Evolutionary conservation across 345 rosid species (phyloP).

Genomic region (Camelina sativa): DNA sequence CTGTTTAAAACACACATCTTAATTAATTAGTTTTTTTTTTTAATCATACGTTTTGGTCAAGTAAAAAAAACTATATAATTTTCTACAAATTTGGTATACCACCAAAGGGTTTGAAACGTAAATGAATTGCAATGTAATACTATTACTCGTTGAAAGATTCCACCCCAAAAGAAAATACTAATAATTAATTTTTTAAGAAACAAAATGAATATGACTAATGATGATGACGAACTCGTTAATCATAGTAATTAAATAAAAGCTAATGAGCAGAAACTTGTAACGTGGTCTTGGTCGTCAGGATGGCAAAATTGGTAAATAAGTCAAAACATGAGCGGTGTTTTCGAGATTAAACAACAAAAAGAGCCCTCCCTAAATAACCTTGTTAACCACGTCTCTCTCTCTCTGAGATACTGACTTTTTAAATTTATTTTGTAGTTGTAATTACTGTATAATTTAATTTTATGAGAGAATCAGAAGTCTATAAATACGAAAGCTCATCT

Average conservation of each 20-base stretch:
- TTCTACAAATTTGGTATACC: not conserved
- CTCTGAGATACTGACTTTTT: constrained; percentile 3
- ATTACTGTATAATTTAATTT: too few relatives aligned
- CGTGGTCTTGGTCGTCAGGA: constrained; percentile 38
- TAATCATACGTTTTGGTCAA: not conserved
- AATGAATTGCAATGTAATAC: constrained; percentile 3
- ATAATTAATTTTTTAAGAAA: not conserved
- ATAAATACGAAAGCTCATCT: constrained; percentile 56
- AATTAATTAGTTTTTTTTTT: not conserved
- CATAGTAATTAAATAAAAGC: not conserved
- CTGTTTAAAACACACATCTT: not conserved
- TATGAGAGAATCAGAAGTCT: constrained; percentile 47
- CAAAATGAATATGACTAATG: constrained; percentile 19
- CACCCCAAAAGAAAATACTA: not conserved
- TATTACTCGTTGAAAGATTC: constrained; percentile 30
- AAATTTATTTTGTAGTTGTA: too few relatives aligned
- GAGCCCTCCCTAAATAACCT: constrained; percentile 43
- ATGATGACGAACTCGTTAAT: not conserved
- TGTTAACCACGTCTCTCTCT: constrained; percentile 46
- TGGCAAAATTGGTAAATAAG: constrained; percentile 29
- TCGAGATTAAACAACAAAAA: constrained; percentile 41
- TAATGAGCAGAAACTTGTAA: constrained; percentile 16
- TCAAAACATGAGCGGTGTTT: constrained; percentile 31
- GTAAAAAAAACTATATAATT: not conserved
- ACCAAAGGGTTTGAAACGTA: constrained; percentile 10